Evolutionary conservation across 2,329 filamentous ascomycete species (phyloP), one percentile per base, ranked within the genome.

Genomic region (Trichophyton benhamiae): DNA sequence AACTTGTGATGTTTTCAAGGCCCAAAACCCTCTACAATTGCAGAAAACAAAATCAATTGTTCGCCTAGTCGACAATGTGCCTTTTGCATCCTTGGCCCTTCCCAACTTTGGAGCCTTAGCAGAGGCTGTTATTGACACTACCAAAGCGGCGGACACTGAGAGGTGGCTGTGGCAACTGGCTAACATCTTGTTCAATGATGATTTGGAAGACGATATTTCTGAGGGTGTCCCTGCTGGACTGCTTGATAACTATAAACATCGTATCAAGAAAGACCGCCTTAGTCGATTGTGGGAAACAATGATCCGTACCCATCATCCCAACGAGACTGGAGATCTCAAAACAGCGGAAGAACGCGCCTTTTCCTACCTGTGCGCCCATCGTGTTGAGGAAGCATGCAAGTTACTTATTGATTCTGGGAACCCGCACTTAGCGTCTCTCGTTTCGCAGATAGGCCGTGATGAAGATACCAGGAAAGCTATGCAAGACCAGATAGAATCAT

Each of bases 321-420:
- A 79, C 25, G 85, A 87, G 61, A 84, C 87, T 80, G 80, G 83
- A 60, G 79, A 80, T 22, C 75, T 91, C 74, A 63, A 79, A 55
- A 84, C 84, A 0, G 76, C 80, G 1, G 91, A 96, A 70, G 90
- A 96, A 70, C 91, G 89, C 71, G 92, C 92, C 0, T 79, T 99
- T 62, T 83, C 87, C 20, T 83, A 87, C 65, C 80, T 99, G 6
- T 88, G 89, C 17, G 87, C 86, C 7, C 86, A 95, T 70, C 86
- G 88, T 53, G 77, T 96, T 57, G 80, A 85, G 4, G 89, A 95
- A 63, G 94, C 94, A 9, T 96, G 91, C 75, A 87, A 87, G 66
- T 79, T 86, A 62, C 81, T 99, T 4, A 74, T 92, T 5, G 84
- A 87, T 27, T 87, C 85, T 65, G 86, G 86, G 65, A 85, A 97